Conservation (phyloP, 352 stramenopile species). For the Phytophthora tentaculata region DNA sequence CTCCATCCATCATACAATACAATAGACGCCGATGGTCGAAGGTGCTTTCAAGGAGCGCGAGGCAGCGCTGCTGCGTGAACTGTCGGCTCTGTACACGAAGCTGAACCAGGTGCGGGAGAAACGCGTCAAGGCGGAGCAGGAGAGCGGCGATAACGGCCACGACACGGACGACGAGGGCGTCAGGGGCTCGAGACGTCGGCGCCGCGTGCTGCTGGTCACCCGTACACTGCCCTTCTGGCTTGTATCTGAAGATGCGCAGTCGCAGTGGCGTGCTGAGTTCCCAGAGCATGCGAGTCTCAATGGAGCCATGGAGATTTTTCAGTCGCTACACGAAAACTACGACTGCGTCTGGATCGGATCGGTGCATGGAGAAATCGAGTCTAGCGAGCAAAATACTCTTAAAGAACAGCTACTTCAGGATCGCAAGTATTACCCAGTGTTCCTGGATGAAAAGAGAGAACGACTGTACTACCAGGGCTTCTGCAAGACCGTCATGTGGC, state of each 20-base stretch:
- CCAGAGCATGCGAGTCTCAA: conserved; percentile 74
- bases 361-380: conserved; percentile 81
- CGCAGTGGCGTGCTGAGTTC: conserved; percentile 85
- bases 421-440: conserved; percentile 93
- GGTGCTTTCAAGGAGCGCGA: conserved; percentile 74
- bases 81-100: conserved; percentile 81
- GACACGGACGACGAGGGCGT: conserved; percentile 37
- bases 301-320: conserved; percentile 79
- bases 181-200: conserved; percentile 46
- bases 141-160: conserved; percentile 38
- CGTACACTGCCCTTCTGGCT: conserved; percentile 80
- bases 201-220: conserved; percentile 78
- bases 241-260: conserved; percentile 79
- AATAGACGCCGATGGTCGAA: conserved; percentile 18
- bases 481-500: conserved; percentile 92
- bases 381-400: conserved; percentile 81
- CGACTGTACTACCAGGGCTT: conserved; percentile 91
- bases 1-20: conserved; percentile 8
- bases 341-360: conserved; percentile 88
- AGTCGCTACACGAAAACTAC: conserved; percentile 79
- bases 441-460: conserved; percentile 86
- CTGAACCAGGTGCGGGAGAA: conserved; percentile 86
- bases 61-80: conserved; percentile 66
- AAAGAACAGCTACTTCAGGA: conserved; percentile 87
- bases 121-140: conserved; percentile 72